Percentiles rank a stretch among this genome's conserved stretches.
Evolutionary conservation across 129 eudicot genomes (phyloP).

Genomic region (Flaveria trinervia): DNA sequence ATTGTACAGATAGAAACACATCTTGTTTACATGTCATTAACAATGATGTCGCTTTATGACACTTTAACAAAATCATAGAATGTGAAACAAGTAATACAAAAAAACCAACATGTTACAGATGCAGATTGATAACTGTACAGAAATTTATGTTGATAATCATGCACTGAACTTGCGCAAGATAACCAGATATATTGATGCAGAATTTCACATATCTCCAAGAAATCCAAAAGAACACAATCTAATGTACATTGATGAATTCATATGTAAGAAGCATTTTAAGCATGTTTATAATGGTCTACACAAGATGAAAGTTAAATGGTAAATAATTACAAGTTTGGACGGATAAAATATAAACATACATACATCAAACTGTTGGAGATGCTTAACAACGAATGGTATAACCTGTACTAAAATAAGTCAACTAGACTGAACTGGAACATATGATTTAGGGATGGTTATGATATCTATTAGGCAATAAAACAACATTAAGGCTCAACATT

Average conservation of each 20-base stretch:
- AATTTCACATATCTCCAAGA: slow-evolving; percentile 8
- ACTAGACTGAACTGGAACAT: slow-evolving; percentile 4
- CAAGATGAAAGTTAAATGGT: slow-evolving; percentile 14
- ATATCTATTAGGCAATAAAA: slow-evolving; percentile 3
- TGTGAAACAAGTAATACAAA: neutral
- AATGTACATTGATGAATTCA: neutral
- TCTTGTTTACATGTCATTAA: slow-evolving; percentile 10
- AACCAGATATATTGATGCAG: neutral
- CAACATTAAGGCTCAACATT: slow-evolving; percentile 1
- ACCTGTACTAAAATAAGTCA: neutral
- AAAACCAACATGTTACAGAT: slow-evolving; percentile 14
- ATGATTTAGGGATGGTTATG: slow-evolving; percentile 14
- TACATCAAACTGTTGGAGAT: slow-evolving; percentile 14
- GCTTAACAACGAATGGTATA: slow-evolving; percentile 12
- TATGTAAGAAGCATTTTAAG: neutral
- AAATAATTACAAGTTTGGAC: neutral
- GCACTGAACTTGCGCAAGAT: slow-evolving; percentile 11
- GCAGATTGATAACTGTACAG: neutral
- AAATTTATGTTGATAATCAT: slow-evolving; percentile 14
- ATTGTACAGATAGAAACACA: slow-evolving; percentile 9
- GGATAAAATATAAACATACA: slow-evolving; percentile 11
- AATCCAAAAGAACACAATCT: slow-evolving; percentile 9
- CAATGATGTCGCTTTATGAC: slow-evolving; percentile 14
- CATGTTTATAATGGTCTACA: slow-evolving; percentile 8
- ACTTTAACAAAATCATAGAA: neutral